Base-by-base conservation (phyloP, 306 rosid species). In the Casuarina equisetifolia region DNA sequence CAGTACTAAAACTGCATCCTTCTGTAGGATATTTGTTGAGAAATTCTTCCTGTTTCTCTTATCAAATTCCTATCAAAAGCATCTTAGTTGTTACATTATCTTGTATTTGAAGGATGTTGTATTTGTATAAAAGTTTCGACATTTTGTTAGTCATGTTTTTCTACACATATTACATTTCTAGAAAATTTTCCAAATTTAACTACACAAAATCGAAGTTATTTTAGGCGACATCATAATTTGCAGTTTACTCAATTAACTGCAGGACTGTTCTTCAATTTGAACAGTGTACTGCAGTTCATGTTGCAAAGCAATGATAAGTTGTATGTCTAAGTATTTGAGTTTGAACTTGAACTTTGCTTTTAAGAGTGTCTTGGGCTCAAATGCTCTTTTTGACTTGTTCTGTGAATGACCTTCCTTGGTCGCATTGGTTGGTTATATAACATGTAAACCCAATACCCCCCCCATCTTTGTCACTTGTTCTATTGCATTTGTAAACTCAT, bases 101-200 rank as follows among this genome's bases (percentile, higher is more conserved):
- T 61, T 46, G 6, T 51, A 39, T 17, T 3, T 20, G 3, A 58
- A 63, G 45, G 45, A 35, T 78, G 40, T 32, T 12, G 40, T 39
- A 40, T 69, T 71, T 57, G 77, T 80, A 75, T 75, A 43, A 53
- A 50, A 51, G 20, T 58, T 76, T 49, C 25, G 19, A 45, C 58
- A 8, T 40, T 76, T 38, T 69, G 61, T 16, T 62, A 50, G 12
- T 10, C 44, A 43, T 50, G 44, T 69, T 61, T 74, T 61, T 48
- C 54, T 13, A 38, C 6, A 11, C 39, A 16, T 35, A 63, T 69
- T 49, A 32, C 40, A 32, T 59, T 19, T 43, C 9, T 42, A 45
- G 3, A 15, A 1, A 68, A 58, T 51, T 42, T 39, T n/a, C n/a
- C 40, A 35, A 9, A 42, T 51, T 11, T 8, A 10, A 49, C 42